phyloP scores from a whole-genome alignment of 768 basidiomycete species.

The Pholiota molesta region DNA sequence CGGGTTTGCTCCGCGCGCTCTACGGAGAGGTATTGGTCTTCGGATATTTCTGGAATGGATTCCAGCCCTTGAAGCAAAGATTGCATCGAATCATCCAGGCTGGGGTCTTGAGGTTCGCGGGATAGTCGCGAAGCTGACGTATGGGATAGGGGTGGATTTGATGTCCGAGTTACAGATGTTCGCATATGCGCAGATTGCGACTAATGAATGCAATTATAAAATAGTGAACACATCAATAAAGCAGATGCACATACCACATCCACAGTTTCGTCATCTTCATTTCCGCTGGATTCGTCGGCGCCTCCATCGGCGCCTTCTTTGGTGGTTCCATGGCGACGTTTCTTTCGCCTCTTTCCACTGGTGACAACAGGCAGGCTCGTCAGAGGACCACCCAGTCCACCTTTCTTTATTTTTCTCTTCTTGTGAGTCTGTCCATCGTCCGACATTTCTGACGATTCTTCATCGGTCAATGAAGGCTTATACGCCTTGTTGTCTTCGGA shows the following conservation, averaged over 20 bases:
- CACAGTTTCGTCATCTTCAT: conserved; percentile 36
- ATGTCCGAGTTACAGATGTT: conserved; percentile 30
- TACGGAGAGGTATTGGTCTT: conserved; percentile 33
- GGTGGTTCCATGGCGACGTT: conserved; percentile 39
- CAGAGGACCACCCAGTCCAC: conserved; percentile 55
- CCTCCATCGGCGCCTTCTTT: conserved; percentile 27
- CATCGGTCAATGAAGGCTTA: conserved; percentile 65
- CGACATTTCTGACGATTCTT: conserved; percentile 61
- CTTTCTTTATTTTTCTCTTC: conserved; percentile 59
- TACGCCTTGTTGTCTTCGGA: conserved; percentile 84
- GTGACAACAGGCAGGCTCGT: conserved; percentile 72
- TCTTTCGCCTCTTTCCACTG: conserved; percentile 65
- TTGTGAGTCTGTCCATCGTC: conserved; percentile 56
- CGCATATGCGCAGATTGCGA: conserved; percentile 39
- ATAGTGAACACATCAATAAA: conserved; percentile 4
- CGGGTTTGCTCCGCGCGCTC: conserved; percentile 21
- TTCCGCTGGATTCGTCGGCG: conserved; percentile 52
- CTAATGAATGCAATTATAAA: conserved; percentile 26
- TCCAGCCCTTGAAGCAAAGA: conserved; percentile 57
- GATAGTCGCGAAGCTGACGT: conserved; percentile 40
- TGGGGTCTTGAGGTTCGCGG: conserved; percentile 40
- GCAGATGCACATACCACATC: conserved; percentile 17
- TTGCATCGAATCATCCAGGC: conserved; percentile 40
- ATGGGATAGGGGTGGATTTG: conserved; percentile 36
- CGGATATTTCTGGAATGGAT: conserved; percentile 69